phyloP scores from a whole-genome alignment of 768 basidiomycete genomes.

The Lentinula detonsa region DNA sequence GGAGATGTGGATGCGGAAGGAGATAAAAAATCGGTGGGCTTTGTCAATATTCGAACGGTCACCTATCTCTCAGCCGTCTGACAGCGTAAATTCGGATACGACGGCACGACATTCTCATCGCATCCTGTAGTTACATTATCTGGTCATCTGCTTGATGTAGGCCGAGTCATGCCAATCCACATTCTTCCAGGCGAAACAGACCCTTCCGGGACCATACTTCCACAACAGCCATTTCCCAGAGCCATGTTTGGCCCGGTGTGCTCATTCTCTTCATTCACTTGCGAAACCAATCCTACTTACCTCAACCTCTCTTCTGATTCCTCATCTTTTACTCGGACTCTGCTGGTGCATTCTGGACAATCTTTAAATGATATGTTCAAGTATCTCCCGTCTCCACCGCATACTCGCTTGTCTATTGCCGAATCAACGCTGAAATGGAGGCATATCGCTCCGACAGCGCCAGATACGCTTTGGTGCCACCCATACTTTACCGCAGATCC shows the following conservation, averaged over 20 bases:
- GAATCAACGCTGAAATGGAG: slow-evolving; percentile 85
- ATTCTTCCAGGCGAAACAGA: slow-evolving; percentile 85
- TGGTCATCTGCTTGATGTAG: slow-evolving; percentile 67
- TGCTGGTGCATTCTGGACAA: slow-evolving; percentile 89
- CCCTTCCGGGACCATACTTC: slow-evolving; percentile 83
- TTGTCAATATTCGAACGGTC: not conserved
- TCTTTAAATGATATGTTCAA: slow-evolving; percentile 94
- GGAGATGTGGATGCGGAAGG: slow-evolving; percentile 23
- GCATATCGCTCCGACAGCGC: slow-evolving; percentile 97
- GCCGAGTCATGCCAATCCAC: slow-evolving; percentile 75
- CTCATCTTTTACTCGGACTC: slow-evolving; percentile 36
- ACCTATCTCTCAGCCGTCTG: slow-evolving; percentile 7
- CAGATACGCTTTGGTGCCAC: slow-evolving; percentile 98
- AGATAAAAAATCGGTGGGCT: slow-evolving; percentile 51
- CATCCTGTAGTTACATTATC: slow-evolving; percentile 72
- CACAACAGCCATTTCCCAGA: slow-evolving; percentile 89
- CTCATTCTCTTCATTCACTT: slow-evolving; percentile 56
- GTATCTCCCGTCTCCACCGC: slow-evolving; percentile 70
- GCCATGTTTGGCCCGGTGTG: slow-evolving; percentile 79
- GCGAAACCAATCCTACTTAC: slow-evolving; percentile 90
- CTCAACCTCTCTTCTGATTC: slow-evolving; percentile 44
- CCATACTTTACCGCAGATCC: slow-evolving; percentile 87
- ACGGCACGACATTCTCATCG: slow-evolving; percentile 59
- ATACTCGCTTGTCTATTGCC: slow-evolving; percentile 69
- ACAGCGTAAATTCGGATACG: slow-evolving; percentile 64